Percentiles rank a stretch among this genome's conserved stretches.
These are phyloP conservation scores for Perkinsus chesapeaki DNA, from an alignment of 169 alveolate species.

Conservation along the genomic window DNA sequence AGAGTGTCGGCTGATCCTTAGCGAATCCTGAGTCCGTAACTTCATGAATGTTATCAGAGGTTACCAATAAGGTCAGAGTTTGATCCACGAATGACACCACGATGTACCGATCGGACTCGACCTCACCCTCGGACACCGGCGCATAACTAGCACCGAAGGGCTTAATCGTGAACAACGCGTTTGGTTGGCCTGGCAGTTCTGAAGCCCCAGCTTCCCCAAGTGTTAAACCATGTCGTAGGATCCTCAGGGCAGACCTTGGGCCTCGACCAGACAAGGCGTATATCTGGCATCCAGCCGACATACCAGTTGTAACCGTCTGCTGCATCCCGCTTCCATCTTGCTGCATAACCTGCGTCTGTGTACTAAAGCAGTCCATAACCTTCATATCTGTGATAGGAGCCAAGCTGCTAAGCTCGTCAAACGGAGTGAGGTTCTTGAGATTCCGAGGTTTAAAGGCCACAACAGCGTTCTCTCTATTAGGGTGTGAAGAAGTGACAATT, in stretches of 20 bases:
- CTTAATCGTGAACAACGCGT: slow-evolving; percentile 69
- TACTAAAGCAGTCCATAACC: slow-evolving; percentile 64
- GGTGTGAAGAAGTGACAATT: slow-evolving; percentile 75
- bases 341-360: background rate
- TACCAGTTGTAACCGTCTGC: slow-evolving; percentile 7
- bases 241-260: slow-evolving; percentile 83
- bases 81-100: slow-evolving; percentile 85
- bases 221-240: slow-evolving; percentile 89
- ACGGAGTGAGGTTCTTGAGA: slow-evolving; percentile 65
- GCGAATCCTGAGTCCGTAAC: slow-evolving; percentile 60
- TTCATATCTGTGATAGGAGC: slow-evolving; percentile 91
- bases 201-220: slow-evolving; percentile 89
- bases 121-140: slow-evolving; percentile 20
- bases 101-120: slow-evolving; percentile 74
- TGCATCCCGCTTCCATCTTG: background rate
- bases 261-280: slow-evolving; percentile 90
- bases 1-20: background rate
- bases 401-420: slow-evolving; percentile 82
- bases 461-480: slow-evolving; percentile 64
- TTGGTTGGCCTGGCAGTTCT: slow-evolving; percentile 92
- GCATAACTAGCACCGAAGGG: background rate
- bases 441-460: slow-evolving; percentile 85
- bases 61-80: slow-evolving; percentile 80
- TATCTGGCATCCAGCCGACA: slow-evolving; percentile 51
- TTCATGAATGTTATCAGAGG: slow-evolving; percentile 87